Base-by-base conservation (phyloP, 2,329 filamentous ascomycete species). In the Aspergillus japonicus region DNA sequence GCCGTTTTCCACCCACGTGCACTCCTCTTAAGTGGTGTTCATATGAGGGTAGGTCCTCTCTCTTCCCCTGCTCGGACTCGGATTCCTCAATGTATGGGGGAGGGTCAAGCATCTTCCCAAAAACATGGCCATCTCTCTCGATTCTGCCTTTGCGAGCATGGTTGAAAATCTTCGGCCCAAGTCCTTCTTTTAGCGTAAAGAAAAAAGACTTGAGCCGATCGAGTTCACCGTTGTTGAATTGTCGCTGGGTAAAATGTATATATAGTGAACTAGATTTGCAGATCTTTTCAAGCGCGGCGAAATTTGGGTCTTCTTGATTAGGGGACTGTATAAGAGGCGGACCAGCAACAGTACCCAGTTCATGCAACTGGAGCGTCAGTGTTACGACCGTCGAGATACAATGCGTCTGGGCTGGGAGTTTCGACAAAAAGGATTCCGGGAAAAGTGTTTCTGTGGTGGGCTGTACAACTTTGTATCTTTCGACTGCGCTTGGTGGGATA, bases 211-310 rank as follows among this genome's bases (percentile, higher is more conserved):
- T 23, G 31, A 66, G 60, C 56, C 49, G 24, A 49, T 56, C 39
- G 53, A 59, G 54, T 62, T 66, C 56, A 12, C 56, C 44, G 39
- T 62, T 12, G 56, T 47, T 57, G 53, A 62, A 65, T 52, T 66
- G 59, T 64, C 54, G 58, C 48, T 44, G 31, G 47, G 57, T 49
- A 56, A 66, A 59, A 56, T 66, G 50, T 59, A 66, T 33, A 57
- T 54, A 51, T 23, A 66, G 54, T 58, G n/a, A 62, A 54, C 54
- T 54, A 23, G 63, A 66, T 47, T 60, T 50, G 52, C 63, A 62
- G 24, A 66, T 65, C 47, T 56, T 64, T 24, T 57, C 60, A 52
- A 64, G 62, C 33, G 61, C 42, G 39, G 47, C 26, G 26, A 66
- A 57, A 35, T 62, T 44, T 26, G 52, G n/a, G 51, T 64, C 54